phyloP scores from a whole-genome alignment of 2,329 filamentous ascomycete genomes.

The Dryadomyces sulphureus region DNA sequence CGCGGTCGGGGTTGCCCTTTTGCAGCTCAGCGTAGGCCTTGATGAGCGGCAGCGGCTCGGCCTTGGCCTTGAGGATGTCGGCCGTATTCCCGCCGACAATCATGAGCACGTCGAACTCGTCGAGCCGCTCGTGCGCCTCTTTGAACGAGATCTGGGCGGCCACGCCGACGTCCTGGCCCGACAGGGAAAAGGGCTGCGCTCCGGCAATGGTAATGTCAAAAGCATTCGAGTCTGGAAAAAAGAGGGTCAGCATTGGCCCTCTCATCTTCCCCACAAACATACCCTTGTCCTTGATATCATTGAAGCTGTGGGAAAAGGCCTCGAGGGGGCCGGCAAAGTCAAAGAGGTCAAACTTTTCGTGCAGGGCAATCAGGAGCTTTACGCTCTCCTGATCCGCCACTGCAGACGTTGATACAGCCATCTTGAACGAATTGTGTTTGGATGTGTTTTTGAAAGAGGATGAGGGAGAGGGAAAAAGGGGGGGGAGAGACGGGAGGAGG shows the following conservation, averaged over 20 bases:
- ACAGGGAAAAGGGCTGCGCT: conserved; percentile 38
- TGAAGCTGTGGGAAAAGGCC: conserved; percentile 33
- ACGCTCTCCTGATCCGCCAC: conserved; percentile 41
- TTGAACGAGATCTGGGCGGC: conserved; percentile 64
- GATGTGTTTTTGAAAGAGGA: neutral
- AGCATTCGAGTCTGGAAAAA: conserved; percentile 32
- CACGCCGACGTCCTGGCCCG: conserved; percentile 51
- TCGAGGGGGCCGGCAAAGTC: conserved; percentile 43
- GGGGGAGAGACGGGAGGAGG: conserved; percentile 4
- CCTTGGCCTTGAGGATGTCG: conserved; percentile 49
- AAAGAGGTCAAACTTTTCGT: conserved; percentile 43
- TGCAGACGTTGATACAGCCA: conserved; percentile 44
- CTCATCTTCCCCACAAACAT: conserved; percentile 14
- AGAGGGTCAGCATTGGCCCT: neutral
- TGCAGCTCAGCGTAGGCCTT: conserved; percentile 65
- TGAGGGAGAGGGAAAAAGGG: conserved; percentile 4
- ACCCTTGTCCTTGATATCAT: conserved; percentile 39
- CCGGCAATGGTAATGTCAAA: conserved; percentile 43
- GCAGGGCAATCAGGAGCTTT: conserved; percentile 45
- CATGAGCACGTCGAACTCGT: conserved; percentile 68
- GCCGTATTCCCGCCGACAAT: conserved; percentile 58
- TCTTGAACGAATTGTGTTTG: conserved; percentile 25
- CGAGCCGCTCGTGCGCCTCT: conserved; percentile 58
- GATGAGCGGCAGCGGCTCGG: conserved; percentile 58
- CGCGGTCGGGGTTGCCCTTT: conserved; percentile 61